Evolutionary conservation across 345 rosid genomes (phyloP), one percentile per base, ranked within the genome.

Genomic region (Euphorbia pulcherrima): DNA sequence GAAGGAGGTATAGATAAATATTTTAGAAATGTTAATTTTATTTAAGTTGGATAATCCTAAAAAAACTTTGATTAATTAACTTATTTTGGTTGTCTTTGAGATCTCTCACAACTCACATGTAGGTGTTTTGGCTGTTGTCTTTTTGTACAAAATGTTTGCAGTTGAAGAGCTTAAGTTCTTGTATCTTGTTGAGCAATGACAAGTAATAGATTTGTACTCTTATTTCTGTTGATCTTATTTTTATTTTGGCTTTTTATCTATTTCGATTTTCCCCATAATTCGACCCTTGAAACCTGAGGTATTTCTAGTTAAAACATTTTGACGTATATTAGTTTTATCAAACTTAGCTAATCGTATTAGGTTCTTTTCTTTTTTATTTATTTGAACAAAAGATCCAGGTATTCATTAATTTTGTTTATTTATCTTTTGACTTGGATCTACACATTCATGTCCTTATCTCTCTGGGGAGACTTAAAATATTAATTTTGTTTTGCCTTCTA

Each of bases 131-230:
- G 72, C 72, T 71, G 78, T 77, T 81, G 13, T 62, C n/a, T 14
- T 11, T 13, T 58, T 75, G 82, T 80, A 78, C 78, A 81, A 83
- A 79, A 74, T 71, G 78, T 73, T 81, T 77, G 83, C 79, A 48
- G 82, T 75, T 79, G 75, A 81, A 71, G 77, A 68, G 53, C 57
- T 71, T 72, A 1, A 44, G 41, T 74, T 58, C 69, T 58, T 55
- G 55, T 68, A 24, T 67, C 55, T 17, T 60, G 63, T 56, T 60
- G 58, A 62, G 66, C 29, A 23, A 62, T 46, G 52, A 28, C 17
- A 35, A 6, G 23, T 37, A n/a, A 48, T 58, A 35, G 70, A 74
- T 74, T 74, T 67, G 47, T 48, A 59, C 33, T 37, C 35, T 20
- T 23, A 10, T 33, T 59, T 39, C 14, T 24, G 20, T 55, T 67